A percentile compares a stretch with the other conserved stretches of the same genome.
phyloP scores from a whole-genome alignment of 2,329 filamentous ascomycete species.

The Fusarium odoratissimum region DNA sequence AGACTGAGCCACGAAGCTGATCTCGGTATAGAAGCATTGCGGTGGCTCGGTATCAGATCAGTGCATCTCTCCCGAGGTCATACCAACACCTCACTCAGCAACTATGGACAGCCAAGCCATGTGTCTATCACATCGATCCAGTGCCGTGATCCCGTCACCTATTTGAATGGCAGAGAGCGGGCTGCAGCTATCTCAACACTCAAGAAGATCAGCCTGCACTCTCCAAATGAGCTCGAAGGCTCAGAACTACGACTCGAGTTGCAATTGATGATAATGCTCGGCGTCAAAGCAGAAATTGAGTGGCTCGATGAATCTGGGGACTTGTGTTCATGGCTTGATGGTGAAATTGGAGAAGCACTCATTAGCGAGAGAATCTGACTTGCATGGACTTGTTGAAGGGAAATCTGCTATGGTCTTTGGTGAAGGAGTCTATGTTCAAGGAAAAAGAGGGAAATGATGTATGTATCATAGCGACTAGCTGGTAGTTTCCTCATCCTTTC shows the following conservation, averaged over 20 bases:
- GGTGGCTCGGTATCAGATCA: conserved; percentile 73
- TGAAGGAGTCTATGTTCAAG: too few relatives aligned
- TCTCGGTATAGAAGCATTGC: conserved; percentile 61
- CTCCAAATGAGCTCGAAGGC: conserved; percentile 47
- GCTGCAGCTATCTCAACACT: conserved; percentile 67
- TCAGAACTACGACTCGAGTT: conserved; percentile 65
- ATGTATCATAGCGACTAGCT: background rate
- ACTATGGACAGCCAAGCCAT: conserved; percentile 7
- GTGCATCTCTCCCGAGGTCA: conserved; percentile 51
- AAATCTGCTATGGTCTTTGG: background rate
- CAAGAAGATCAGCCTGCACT: conserved; percentile 51
- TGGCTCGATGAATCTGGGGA: conserved; percentile 69
- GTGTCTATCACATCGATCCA: conserved; percentile 42
- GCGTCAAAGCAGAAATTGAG: conserved; percentile 82
- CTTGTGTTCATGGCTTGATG: conserved; percentile 62
- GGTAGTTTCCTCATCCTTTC: too few relatives aligned
- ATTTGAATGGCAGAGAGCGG: conserved; percentile 68
- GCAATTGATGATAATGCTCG: conserved; percentile 79
- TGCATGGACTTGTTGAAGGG: fast-evolving
- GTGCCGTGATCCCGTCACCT: conserved; percentile 46
- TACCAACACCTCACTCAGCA: background rate
- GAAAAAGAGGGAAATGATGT: too few relatives aligned
- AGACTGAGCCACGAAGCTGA: conserved; percentile 69
- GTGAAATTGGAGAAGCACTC: conserved; percentile 47
- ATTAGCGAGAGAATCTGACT: background rate